A percentile compares a stretch with the other conserved stretches of the same genome.
phyloP scores from a whole-genome alignment of 2,329 filamentous ascomycete species.

The Periconia sp. region DNA sequence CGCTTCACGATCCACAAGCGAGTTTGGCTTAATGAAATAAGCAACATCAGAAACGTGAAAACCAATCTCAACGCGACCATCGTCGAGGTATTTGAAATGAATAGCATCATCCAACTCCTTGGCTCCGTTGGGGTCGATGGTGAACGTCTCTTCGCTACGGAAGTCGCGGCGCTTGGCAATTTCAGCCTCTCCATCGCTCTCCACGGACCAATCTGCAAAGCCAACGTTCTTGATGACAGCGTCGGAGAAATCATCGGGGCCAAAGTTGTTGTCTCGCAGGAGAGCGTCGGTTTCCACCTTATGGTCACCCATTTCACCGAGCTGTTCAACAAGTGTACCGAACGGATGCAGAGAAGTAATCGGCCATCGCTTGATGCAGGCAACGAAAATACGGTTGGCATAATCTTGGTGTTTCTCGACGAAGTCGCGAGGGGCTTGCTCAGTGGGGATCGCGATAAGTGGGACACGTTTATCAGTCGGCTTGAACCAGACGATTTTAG shows the following conservation, averaged over 20 bases:
- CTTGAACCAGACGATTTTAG: conserved; percentile 99
- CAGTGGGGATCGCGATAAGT: conserved; percentile 95
- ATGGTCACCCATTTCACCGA: conserved; percentile 94
- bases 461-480: conserved; percentile 98
- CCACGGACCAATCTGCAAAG: conserved; percentile 86
- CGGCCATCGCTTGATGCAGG: conserved; percentile 98
- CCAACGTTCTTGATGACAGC: conserved; percentile 92
- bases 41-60: conserved; percentile 94
- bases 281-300: conserved; percentile 98
- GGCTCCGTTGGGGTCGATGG: conserved; percentile 85
- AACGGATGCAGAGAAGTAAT: conserved; percentile 99
- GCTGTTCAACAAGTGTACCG: conserved; percentile 93
- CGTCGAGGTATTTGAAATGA: conserved; percentile 80
- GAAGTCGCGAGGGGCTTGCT: conserved; percentile 95
- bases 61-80: conserved; percentile 90
- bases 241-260: conserved; percentile 95
- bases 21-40: conserved; percentile 96
- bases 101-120: conserved; percentile 90
- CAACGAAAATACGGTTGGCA: conserved; percentile 96
- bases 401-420: conserved; percentile 99
- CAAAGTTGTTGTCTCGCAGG: conserved; percentile 97
- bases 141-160: conserved; percentile 84
- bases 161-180: conserved; percentile 83
- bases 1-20: conserved; percentile 91
- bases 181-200: conserved; percentile 76